Conservation (phyloP, 352 stramenopile genomes). For the Phytophthora sansomeana region DNA sequence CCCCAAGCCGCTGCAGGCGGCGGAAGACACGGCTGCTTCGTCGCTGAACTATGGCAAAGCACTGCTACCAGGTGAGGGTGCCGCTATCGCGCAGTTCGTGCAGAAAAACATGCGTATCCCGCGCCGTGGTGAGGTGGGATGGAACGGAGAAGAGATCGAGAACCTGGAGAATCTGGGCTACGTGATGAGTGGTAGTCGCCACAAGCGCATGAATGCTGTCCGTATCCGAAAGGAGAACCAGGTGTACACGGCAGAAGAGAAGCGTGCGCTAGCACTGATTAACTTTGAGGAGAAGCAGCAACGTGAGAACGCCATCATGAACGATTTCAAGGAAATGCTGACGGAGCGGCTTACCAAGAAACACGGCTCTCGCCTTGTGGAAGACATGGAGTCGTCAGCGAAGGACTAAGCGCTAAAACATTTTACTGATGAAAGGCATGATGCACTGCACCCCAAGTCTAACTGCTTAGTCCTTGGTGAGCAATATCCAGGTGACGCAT, state of each 20-base stretch:
- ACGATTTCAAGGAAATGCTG: conserved; percentile 96
- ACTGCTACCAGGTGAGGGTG: conserved; percentile 93
- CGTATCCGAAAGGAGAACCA: conserved; percentile 99
- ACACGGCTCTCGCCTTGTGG: conserved; percentile 84
- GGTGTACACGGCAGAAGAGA: conserved; percentile 99
- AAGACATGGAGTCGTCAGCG: conserved; percentile 83
- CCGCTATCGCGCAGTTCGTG: conserved; percentile 97
- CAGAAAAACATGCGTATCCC: conserved; percentile 99
- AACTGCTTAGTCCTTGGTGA: too few relatives aligned
- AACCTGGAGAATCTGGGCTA: conserved; percentile 94
- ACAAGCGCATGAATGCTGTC: conserved; percentile 99
- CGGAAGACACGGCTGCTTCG: conserved; percentile 55
- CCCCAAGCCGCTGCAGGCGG: conserved; percentile 74
- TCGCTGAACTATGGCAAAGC: conserved; percentile 93
- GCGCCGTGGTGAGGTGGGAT: conserved; percentile 98
- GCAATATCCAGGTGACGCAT: too few relatives aligned
- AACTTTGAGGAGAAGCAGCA: conserved; percentile 99
- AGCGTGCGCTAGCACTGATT: conserved; percentile 97
- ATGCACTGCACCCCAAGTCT: too few relatives aligned
- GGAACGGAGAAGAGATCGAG: conserved; percentile 96
- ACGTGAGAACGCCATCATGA: conserved; percentile 97
- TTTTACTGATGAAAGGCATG: not conserved
- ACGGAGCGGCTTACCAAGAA: conserved; percentile 90
- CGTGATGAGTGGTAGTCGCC: conserved; percentile 98
- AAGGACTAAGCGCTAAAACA: conserved; percentile 42